These are phyloP conservation scores for Colletotrichum eleusines DNA, from an alignment of 2,329 filamentous ascomycete genomes.

Conservation along the genomic window DNA sequence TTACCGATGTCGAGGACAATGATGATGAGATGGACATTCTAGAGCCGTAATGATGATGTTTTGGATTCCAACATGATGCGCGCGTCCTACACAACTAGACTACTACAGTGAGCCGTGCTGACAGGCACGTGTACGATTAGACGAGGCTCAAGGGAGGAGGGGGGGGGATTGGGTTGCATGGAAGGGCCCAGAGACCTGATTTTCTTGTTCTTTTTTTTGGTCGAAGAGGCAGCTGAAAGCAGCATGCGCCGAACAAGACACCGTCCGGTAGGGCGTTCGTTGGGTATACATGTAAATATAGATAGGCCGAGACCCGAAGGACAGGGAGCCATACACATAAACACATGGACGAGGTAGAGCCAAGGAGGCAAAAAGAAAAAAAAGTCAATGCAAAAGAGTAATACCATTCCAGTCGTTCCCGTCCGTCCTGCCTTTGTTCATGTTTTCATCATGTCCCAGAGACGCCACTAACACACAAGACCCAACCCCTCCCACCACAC, in stretches of 20 bases:
- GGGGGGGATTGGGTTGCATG: not conserved
- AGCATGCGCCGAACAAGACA: not conserved
- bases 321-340: not conserved
- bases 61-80: not conserved
- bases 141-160: not conserved
- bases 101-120: not conserved
- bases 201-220: not conserved
- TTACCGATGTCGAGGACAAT: constrained; percentile 45
- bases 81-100: not conserved
- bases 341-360: not conserved
- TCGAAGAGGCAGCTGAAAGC: no score
- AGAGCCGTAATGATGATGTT: constrained; percentile 36
- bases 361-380: no score
- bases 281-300: not conserved
- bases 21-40: constrained; percentile 69
- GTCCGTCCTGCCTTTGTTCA: constrained; percentile 4
- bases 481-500: not conserved
- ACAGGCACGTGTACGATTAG: constrained; percentile 12
- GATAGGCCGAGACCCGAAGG: not conserved
- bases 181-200: no score
- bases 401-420: constrained; percentile 28
- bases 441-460: constrained; percentile 1
- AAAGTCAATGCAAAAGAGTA: constrained; percentile 28
- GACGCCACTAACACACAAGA: constrained; percentile 27
- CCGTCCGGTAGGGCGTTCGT: not conserved